Conservation (phyloP, 768 basidiomycete species). For the Cantharellus anzutake region DNA sequence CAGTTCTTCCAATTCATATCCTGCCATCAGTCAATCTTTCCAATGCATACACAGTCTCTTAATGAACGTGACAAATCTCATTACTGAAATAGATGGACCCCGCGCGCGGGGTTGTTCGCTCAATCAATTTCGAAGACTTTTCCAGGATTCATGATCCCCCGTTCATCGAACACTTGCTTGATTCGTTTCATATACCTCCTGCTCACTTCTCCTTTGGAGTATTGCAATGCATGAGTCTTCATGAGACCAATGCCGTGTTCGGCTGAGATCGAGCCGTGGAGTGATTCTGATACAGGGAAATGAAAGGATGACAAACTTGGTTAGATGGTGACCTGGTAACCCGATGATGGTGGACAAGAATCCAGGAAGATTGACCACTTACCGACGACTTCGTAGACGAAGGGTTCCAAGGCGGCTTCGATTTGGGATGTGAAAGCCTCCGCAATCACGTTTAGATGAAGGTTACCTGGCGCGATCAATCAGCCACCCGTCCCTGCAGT, state of each 20-base stretch:
- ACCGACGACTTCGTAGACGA: slow-evolving; percentile 77
- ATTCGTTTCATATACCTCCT: slow-evolving; percentile 83
- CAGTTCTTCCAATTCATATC: no score
- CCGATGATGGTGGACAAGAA: background rate
- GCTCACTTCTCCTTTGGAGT: slow-evolving; percentile 64
- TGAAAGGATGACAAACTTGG: slow-evolving; percentile 1
- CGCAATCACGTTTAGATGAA: slow-evolving; percentile 85
- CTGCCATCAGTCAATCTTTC: no score
- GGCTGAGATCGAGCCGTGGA: slow-evolving; percentile 84
- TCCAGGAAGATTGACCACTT: background rate
- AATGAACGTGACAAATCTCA: no score
- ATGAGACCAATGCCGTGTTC: slow-evolving; percentile 95
- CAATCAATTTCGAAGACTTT: slow-evolving; percentile 34
- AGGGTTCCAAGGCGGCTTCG: slow-evolving; percentile 79
- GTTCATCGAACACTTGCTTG: slow-evolving; percentile 75
- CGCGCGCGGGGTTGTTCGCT: no score
- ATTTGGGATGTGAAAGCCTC: slow-evolving; percentile 67
- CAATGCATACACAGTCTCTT: no score
- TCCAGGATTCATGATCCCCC: slow-evolving; percentile 83
- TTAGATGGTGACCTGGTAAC: background rate
- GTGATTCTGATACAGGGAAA: slow-evolving; percentile 26
- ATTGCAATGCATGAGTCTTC: slow-evolving; percentile 79
- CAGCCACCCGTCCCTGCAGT: background rate
- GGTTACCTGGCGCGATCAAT: slow-evolving; percentile 39
- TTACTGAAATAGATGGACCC: no score